phyloP scores from a whole-genome alignment of 306 rosid species.

The Quercus bicolor region DNA sequence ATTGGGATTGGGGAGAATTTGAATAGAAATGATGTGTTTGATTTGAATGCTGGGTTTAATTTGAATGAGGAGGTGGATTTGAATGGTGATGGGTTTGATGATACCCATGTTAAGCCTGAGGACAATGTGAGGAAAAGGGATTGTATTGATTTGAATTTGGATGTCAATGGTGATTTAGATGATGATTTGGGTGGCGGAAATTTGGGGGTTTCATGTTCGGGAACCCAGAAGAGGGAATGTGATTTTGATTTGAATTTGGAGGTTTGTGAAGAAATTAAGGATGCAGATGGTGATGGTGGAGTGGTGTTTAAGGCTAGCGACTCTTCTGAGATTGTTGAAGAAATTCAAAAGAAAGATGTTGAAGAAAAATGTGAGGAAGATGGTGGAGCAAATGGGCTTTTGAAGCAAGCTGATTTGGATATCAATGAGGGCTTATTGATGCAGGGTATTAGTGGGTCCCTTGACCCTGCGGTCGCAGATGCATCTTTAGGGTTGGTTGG shows the following conservation, averaged over 20 bases:
- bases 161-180: slow-evolving; percentile 50
- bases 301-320: slow-evolving; percentile 27
- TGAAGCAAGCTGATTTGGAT: slow-evolving; percentile 36
- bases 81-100: slow-evolving; percentile 33
- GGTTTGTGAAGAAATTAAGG: slow-evolving; percentile 58
- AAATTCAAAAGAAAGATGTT: slow-evolving; percentile 19
- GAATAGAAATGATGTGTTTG: slow-evolving; percentile 45
- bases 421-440: slow-evolving; percentile 14
- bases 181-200: slow-evolving; percentile 19
- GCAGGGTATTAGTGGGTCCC: slow-evolving; percentile 18
- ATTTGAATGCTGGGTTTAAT: slow-evolving; percentile 69
- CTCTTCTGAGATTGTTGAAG: slow-evolving; percentile 26
- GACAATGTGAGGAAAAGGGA: slow-evolving; percentile 37
- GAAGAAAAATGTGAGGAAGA: slow-evolving; percentile 26
- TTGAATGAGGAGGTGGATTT: slow-evolving; percentile 47
- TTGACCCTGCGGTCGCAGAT: slow-evolving; percentile 16
- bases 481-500: slow-evolving; percentile 27
- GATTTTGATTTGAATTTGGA: slow-evolving; percentile 83
- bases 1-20: slow-evolving; percentile 29
- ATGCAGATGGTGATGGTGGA: slow-evolving; percentile 30
- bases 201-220: slow-evolving; percentile 28
- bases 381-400: slow-evolving; percentile 18
- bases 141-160: slow-evolving; percentile 80
- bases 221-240: slow-evolving; percentile 42
- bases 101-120: slow-evolving; percentile 9